A percentile compares a stretch with the other conserved stretches of the same genome.
These are phyloP conservation scores for Aspergillus pseudoviridinutans DNA, from an alignment of 2,329 filamentous ascomycete genomes.

Conservation along the genomic window DNA sequence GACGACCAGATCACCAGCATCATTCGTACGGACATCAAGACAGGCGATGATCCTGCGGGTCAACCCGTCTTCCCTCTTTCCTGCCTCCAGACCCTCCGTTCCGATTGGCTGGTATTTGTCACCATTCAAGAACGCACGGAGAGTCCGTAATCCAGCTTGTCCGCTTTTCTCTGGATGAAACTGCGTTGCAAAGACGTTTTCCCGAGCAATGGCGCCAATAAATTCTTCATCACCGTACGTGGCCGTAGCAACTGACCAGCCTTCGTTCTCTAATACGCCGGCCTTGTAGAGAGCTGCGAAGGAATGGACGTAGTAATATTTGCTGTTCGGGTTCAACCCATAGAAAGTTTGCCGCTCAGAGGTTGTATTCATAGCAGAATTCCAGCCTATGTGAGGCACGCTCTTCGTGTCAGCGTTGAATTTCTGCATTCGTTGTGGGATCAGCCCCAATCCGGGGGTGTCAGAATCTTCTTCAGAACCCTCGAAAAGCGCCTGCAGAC, in stretches of 20 bases:
- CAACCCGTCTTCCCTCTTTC: constrained; percentile 58
- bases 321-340: constrained; percentile 72
- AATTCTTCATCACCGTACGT: constrained; percentile 86
- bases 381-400: constrained; percentile 99
- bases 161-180: constrained; percentile 99
- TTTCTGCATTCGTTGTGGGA: constrained; percentile 66
- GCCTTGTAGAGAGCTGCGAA: constrained; percentile 76
- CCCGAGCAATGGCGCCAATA: constrained; percentile 80
- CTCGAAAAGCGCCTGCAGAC: constrained; percentile 83
- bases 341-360: constrained; percentile 60
- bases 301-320: constrained; percentile 99
- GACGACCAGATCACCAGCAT: constrained; percentile 89
- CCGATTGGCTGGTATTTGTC: constrained; percentile 55
- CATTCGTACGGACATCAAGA: constrained; percentile 91
- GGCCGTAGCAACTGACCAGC: constrained; percentile 90
- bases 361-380: constrained; percentile 65
- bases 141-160: constrained; percentile 74
- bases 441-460: constrained; percentile 70
- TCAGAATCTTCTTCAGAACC: constrained; percentile 74
- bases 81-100: constrained; percentile 17
- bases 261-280: constrained; percentile 71
- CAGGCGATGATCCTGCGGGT: constrained; percentile 95
- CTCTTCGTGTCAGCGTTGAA: constrained; percentile 78
- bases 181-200: constrained; percentile 85
- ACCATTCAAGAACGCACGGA: constrained; percentile 83